Evolutionary conservation across 345 rosid genomes (phyloP).

Genomic region (Erodium maritimum): DNA sequence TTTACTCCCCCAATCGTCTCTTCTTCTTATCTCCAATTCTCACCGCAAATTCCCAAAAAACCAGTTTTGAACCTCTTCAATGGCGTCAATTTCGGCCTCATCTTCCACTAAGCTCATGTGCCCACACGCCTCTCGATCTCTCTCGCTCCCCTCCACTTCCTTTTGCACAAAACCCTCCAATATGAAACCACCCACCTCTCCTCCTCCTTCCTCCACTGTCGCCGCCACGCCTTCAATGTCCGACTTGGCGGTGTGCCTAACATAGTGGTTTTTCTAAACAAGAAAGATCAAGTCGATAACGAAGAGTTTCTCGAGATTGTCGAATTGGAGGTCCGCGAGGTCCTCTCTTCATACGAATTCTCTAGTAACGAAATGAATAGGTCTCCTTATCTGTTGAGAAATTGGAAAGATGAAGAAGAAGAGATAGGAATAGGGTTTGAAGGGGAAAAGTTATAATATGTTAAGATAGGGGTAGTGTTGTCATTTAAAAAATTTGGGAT

Average conservation of each 20-base stretch:
- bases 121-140: slow-evolving; percentile 1
- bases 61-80: not conserved
- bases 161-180: slow-evolving; percentile 20
- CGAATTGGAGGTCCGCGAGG: slow-evolving; percentile 88
- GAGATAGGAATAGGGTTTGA: too few relatives aligned
- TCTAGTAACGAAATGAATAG: slow-evolving; percentile 88
- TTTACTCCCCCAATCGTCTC: not conserved
- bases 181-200: slow-evolving; percentile 33
- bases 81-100: slow-evolving; percentile 4
- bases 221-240: slow-evolving; percentile 39
- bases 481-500: too few relatives aligned
- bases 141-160: slow-evolving; percentile 26
- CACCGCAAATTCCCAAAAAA: not conserved
- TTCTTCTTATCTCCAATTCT: not conserved
- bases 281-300: slow-evolving; percentile 87
- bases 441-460: too few relatives aligned
- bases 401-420: too few relatives aligned
- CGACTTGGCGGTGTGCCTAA: slow-evolving; percentile 91
- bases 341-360: slow-evolving; percentile 67
- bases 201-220: slow-evolving; percentile 43
- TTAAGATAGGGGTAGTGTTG: too few relatives aligned
- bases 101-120: slow-evolving; percentile 11
- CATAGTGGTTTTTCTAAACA: slow-evolving; percentile 78
- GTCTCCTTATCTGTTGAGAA: too few relatives aligned
- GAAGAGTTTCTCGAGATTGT: slow-evolving; percentile 81